Base-by-base conservation (phyloP, 768 basidiomycete species). In the Amanita exitialis region DNA sequence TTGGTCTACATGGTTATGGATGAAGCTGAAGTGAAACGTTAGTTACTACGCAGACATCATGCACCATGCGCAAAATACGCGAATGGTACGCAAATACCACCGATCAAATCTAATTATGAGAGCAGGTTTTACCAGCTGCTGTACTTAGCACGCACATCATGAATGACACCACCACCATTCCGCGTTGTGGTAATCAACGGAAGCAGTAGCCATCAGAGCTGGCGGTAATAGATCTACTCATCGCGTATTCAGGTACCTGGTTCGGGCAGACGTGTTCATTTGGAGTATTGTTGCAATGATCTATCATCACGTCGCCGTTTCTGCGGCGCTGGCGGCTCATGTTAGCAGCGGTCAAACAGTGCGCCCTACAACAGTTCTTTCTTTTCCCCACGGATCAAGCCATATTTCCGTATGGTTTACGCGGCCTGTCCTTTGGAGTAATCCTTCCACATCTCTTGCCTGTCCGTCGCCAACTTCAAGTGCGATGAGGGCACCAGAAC, bases 391-490 rank as follows among this genome's bases (percentile, higher is more conserved):
- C 54, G 83, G 85, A 65, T 94, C 92, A 53, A 64, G 62, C 90
- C 90, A 93, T 34, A 88, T 75, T 59, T 85, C 77, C 4, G 79
- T 74, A 32, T 65, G 59, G 54, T 57, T 59, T 42, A 88, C 62
- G 35, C 67, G 61, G 38, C 72, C 75, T n/a, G 69, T 69, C 13
- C 64, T 51, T 49, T 62, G 65, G 57, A 93, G 69, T 45, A 94
- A 79, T 1, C 59, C 57, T 50, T 74, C 62, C 16, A 94, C 90
- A 1, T 66, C 72, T 2, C 66, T 59, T 13, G 83, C 87, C 68
- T 94, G 91, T 10, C 73, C 70, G 27, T 79, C 70, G 3, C 90
- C 92, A 25, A 93, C 80, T 65, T 95, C 92, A 28, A 95, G 74
- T 3, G 80, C 90, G 32, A 94, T 66, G 38, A 79, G 51, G 32